Evolutionary conservation across 73 alveolate genomes (phyloP), one percentile per base, ranked within the genome.

Genomic region (Tetrahymena thermophila): DNA sequence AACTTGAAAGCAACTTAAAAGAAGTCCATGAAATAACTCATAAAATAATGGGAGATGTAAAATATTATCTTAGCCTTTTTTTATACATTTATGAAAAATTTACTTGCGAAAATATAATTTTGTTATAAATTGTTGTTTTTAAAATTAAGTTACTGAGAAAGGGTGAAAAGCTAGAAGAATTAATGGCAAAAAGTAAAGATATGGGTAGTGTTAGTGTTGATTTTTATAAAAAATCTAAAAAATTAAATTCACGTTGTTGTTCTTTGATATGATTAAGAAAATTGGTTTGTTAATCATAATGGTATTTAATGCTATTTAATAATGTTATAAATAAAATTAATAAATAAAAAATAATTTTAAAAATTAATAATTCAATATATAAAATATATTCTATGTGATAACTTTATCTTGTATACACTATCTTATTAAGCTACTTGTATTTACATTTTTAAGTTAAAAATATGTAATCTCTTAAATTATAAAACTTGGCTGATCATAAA

Each of bases 181-280:
- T 98, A 43, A 98, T 98, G 99, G 99, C 97, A 16, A 98, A 98
- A 96, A 94, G 98, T 28, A 97, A 98, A 89, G 99, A 98, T 95
- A 93, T 98, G 97, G 98, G 99, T 57, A 98, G 98, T 35, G 98
- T 97, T 31, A 97, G 99, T 93, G 98, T 98, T 35, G 99, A 97
- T 94, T 98, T 98, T 94, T 98, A 98, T 96, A 98, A 98, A 93
- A 98, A 98, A 85, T 99, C 99, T 35, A 98, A 98, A 96, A 98
- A 98, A 94, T 94, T 97, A 37, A 98, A 98, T 96, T 57, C 96
- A 16, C 97, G 97, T 85, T 98, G 99, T 96, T 98, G 99, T 94
- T 85, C 95, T 34, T 84, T 97, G 35, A 95, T 85, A 96, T 98
- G 97, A 95, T 31, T 50, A 34, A 28, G 89, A 34, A 71, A 2